Base-by-base conservation (phyloP, 2,329 filamentous ascomycete genomes). In the Diaporthe sp. region DNA sequence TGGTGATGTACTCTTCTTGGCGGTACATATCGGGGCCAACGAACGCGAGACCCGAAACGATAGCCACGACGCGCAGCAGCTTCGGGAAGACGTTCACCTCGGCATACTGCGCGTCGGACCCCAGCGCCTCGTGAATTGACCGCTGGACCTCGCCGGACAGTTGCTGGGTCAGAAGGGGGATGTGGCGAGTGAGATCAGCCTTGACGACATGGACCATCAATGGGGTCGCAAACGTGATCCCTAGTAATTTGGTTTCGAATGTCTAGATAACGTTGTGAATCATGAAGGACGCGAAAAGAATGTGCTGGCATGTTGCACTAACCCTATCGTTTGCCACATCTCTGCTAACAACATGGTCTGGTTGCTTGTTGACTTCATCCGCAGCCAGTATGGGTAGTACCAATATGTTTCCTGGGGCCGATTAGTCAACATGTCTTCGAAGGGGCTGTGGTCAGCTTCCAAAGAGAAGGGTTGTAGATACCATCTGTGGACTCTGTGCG, bases 21-120 rank as follows among this genome's bases (percentile, higher is more conserved):
- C 84, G 85, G 76, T 85, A 87, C 1, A 88, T 82, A 58, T 88
- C 86, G 0, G 85, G 80, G 10, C 87, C 87, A 42, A 89, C 82
- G 72, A 89, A 89, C 39, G 88, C 80, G 19, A 85, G 82, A 8
- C 87, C 87, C 0, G 86, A 87, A 0, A 86, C 83, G 75, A 84
- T 85, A 61, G 85, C 86, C 0, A 89, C 84, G 57, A 88, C 84
- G 22, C 85, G 84, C 3, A 88, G 81, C 6, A 89, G 79, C 17
- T 81, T 83, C 12, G 80, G 76, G 80, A 85, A 82, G 42, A 87
- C 83, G 22, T 84, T 83, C 60, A 87, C 79, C 3, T 81, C 75
- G 0, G 81, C 85, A 86, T 86, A 88, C 60, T 85, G 83, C 25
- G 80, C 75, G 46, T 81, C 82, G 0, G 80, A 78, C 0, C 83